Evolutionary conservation across 768 basidiomycete species (phyloP).

Genomic region (Brasilioporus rufonigricans): DNA sequence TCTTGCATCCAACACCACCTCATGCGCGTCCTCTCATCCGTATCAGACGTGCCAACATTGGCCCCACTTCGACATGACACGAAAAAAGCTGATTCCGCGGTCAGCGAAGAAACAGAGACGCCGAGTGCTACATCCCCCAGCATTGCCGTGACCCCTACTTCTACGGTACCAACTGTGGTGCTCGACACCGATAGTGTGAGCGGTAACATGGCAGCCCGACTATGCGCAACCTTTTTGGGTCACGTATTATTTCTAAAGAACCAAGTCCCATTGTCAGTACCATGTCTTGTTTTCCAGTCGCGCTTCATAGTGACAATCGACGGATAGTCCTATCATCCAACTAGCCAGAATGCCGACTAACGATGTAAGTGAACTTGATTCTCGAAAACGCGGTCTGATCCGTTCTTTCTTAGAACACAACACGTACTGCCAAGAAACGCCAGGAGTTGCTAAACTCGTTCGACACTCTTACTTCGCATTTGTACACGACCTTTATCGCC

Average conservation of each 20-base stretch:
- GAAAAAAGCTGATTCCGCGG: background rate
- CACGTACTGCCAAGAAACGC: slow-evolving; percentile 56
- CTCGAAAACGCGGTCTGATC: background rate
- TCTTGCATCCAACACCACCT: background rate
- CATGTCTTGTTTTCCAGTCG: background rate
- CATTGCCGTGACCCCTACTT: background rate
- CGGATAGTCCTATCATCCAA: slow-evolving; percentile 63
- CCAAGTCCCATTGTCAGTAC: slow-evolving; percentile 73
- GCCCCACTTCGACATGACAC: background rate
- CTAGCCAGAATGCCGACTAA: slow-evolving; percentile 51
- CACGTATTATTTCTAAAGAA: slow-evolving; percentile 77
- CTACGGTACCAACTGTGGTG: slow-evolving; percentile 37
- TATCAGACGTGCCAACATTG: background rate
- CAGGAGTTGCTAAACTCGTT: slow-evolving; percentile 61
- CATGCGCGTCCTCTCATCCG: slow-evolving; percentile 14
- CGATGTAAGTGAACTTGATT: slow-evolving; percentile 35
- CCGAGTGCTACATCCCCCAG: no score
- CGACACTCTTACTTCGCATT: slow-evolving; percentile 71
- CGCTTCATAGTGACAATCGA: background rate
- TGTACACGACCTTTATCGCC: slow-evolving; percentile 70
- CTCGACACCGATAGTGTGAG: slow-evolving; percentile 54
- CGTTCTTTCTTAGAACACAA: slow-evolving; percentile 33
- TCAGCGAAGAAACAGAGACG: background rate
- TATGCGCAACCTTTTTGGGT: slow-evolving; percentile 60
- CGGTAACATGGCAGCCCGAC: slow-evolving; percentile 58